A percentile compares a stretch with the other conserved stretches of the same genome.
phyloP scores from a whole-genome alignment of 2,329 filamentous ascomycete species.

The Neofusicoccum kwambonambiense region DNA sequence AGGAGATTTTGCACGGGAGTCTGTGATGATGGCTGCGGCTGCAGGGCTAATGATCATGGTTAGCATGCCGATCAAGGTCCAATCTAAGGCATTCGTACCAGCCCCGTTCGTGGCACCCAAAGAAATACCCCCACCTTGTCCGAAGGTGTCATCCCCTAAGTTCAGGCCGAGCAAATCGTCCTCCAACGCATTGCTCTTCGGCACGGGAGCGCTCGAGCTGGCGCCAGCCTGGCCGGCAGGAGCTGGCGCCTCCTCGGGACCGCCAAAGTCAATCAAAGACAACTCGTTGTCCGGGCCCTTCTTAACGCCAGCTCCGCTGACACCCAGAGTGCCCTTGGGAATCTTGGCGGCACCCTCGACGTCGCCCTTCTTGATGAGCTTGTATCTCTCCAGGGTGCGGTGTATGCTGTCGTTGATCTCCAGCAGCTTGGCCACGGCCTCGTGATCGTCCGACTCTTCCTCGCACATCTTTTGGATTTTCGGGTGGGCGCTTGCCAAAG shows the following conservation, averaged over 20 bases:
- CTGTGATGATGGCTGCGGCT: conserved; percentile 44
- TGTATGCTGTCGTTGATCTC: conserved; percentile 99
- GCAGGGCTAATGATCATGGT: not conserved
- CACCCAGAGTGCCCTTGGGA: conserved; percentile 74
- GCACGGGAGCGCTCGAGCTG: conserved; percentile 42
- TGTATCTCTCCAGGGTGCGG: conserved; percentile 91
- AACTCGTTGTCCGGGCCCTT: conserved; percentile 73
- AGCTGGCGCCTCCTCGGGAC: conserved; percentile 56
- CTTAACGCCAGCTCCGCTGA: conserved; percentile 61
- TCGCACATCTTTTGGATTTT: conserved; percentile 99
- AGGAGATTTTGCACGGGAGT: conserved; percentile 58
- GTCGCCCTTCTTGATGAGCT: conserved; percentile 93
- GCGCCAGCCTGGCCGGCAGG: conserved; percentile 31
- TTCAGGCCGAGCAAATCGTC: conserved; percentile 90
- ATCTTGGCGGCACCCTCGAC: conserved; percentile 79
- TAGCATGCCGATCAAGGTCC: not conserved
- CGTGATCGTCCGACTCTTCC: conserved; percentile 94
- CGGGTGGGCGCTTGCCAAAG: conserved; percentile 88
- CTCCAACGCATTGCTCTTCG: conserved; percentile 68
- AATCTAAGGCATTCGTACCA: conserved; percentile 18
- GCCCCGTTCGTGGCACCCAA: conserved; percentile 60
- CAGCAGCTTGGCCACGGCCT: conserved; percentile 90
- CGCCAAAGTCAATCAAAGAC: conserved; percentile 90
- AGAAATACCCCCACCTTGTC: conserved; percentile 77
- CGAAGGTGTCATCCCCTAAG: conserved; percentile 64